phyloP scores from a whole-genome alignment of 768 basidiomycete species.

The Chalciporus piperatus region DNA sequence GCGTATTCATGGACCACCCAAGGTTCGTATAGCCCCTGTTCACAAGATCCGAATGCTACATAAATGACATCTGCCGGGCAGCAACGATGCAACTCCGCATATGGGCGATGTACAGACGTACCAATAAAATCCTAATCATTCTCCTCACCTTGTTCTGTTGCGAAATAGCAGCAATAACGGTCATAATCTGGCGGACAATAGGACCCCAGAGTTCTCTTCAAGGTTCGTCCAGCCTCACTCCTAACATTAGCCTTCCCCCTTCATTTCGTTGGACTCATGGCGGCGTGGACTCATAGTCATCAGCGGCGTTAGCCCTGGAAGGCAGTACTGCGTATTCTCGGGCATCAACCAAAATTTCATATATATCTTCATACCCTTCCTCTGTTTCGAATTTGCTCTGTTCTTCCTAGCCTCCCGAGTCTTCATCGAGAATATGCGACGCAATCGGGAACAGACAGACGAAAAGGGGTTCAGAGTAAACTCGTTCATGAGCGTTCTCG shows the following conservation, averaged over 20 bases:
- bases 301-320: background rate
- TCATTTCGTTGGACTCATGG: background rate
- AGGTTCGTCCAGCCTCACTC: conserved; percentile 13
- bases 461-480: conserved; percentile 8
- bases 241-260: background rate
- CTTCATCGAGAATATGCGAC: conserved; percentile 12
- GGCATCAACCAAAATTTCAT: conserved; percentile 21
- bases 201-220: conserved; percentile 22
- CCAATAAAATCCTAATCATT: conserved; percentile 17
- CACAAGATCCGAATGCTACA: background rate
- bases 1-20: conserved; percentile 31
- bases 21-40: conserved; percentile 15
- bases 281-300: conserved; percentile 6
- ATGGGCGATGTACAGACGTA: conserved; percentile 32
- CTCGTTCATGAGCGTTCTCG: conserved; percentile 24
- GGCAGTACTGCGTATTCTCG: conserved; percentile 20
- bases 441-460: background rate
- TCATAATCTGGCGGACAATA: conserved; percentile 26
- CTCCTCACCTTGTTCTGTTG: conserved; percentile 19
- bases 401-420: conserved; percentile 20
- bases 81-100: conserved; percentile 33
- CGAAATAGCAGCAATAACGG: conserved; percentile 23
- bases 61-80: conserved; percentile 11
- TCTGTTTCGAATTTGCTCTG: conserved; percentile 29
- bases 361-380: conserved; percentile 30